A percentile compares a stretch with the other conserved stretches of the same genome.
phyloP scores from a whole-genome alignment of 495 filamentous ascomycete species.

The Cudoniella acicularis region DNA sequence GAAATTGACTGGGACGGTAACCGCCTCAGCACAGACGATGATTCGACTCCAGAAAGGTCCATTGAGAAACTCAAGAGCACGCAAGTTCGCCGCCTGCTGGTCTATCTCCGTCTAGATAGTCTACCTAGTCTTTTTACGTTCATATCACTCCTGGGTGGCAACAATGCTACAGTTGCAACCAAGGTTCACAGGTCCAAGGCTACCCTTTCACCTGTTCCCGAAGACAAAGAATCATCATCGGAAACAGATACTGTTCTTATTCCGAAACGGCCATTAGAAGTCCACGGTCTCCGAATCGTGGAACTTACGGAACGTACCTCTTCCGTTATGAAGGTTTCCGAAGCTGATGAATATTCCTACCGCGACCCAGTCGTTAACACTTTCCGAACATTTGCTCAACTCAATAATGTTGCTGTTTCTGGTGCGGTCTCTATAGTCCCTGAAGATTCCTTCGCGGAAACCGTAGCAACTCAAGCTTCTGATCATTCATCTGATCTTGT shows the following conservation, averaged over 20 bases:
- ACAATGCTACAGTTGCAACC: slow-evolving; percentile 31
- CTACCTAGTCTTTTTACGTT: slow-evolving; percentile 84
- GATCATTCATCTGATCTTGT: slow-evolving; percentile 74
- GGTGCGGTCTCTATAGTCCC: slow-evolving; percentile 75
- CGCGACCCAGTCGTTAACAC: slow-evolving; percentile 89
- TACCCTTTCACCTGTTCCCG: slow-evolving; percentile 5
- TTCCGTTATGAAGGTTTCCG: slow-evolving; percentile 90
- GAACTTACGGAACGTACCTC: slow-evolving; percentile 92
- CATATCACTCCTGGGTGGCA: slow-evolving; percentile 67
- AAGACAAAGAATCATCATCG: slow-evolving; percentile 17
- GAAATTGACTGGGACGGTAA: slow-evolving; percentile 94
- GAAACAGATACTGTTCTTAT: slow-evolving; percentile 20
- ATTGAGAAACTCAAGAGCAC: slow-evolving; percentile 41
- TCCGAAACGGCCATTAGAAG: slow-evolving; percentile 59
- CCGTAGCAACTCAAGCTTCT: slow-evolving; percentile 61
- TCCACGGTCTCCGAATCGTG: slow-evolving; percentile 80
- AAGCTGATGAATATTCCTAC: slow-evolving; percentile 69
- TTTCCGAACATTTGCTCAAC: slow-evolving; percentile 81
- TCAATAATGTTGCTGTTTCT: slow-evolving; percentile 80
- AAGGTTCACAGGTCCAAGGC: slow-evolving; percentile 49
- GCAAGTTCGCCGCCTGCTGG: slow-evolving; percentile 43
- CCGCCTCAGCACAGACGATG: slow-evolving; percentile 36
- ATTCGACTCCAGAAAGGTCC: slow-evolving; percentile 32
- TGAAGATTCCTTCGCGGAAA: slow-evolving; percentile 73
- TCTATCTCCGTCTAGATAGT: slow-evolving; percentile 81